Percentiles rank a stretch among this genome's conserved stretches.
Conservation (phyloP, 1,139 yeast genomes). For the Kodamaea arcana region DNA sequence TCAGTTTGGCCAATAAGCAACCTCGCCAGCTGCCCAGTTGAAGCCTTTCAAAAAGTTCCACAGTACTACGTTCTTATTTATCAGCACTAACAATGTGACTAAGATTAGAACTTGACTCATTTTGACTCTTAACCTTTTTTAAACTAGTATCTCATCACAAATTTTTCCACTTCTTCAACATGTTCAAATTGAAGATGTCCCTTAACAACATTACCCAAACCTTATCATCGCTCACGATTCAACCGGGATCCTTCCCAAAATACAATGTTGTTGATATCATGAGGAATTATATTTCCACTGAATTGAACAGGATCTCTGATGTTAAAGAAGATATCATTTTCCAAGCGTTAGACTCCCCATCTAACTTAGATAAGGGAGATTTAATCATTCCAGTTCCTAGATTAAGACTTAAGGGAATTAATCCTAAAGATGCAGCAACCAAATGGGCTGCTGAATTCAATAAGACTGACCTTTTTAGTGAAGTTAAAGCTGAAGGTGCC, state of each 20-base stretch:
- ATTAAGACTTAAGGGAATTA: slow-evolving; percentile 80
- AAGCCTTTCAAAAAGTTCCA: no score
- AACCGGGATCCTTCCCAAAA: slow-evolving; percentile 52
- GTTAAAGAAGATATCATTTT: slow-evolving; percentile 68
- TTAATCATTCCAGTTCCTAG: slow-evolving; percentile 90
- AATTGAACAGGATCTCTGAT: slow-evolving; percentile 67
- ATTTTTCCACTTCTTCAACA: not conserved
- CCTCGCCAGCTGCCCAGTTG: no score
- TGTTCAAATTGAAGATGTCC: not conserved
- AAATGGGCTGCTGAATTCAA: slow-evolving; percentile 77
- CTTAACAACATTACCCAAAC: slow-evolving; percentile 33
- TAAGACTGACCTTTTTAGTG: slow-evolving; percentile 60
- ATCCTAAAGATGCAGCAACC: slow-evolving; percentile 77
- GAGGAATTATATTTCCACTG: slow-evolving; percentile 84
- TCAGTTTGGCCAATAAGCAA: no score
- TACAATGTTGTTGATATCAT: slow-evolving; percentile 74
- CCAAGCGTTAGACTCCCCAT: slow-evolving; percentile 87
- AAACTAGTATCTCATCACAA: not conserved
- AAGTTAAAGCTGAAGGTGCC: slow-evolving; percentile 82
- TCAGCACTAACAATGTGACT: no score
- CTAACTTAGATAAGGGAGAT: slow-evolving; percentile 87
- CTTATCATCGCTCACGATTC: slow-evolving; percentile 12
- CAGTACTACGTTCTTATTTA: no score
- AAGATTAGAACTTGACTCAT: not conserved
- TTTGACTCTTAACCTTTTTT: not conserved